These are phyloP conservation scores for Salix viminalis DNA, from an alignment of 345 rosid species.

Conservation along the genomic window DNA sequence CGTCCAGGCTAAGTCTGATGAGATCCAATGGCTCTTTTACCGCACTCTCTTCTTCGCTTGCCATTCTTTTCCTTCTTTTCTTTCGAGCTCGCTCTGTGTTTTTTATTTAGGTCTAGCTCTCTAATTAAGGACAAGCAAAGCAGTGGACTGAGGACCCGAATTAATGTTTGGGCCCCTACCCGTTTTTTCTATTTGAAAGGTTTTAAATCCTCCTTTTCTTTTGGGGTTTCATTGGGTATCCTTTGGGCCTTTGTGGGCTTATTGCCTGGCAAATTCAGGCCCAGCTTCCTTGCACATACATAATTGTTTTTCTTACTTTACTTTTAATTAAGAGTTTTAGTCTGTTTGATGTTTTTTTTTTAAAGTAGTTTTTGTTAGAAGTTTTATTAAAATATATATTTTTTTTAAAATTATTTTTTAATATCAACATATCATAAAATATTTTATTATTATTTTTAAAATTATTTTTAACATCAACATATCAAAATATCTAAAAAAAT, in stretches of 20 bases:
- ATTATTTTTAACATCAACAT: too few species aligned
- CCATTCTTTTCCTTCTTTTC: conserved; percentile 39
- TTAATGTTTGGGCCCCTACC: neutral
- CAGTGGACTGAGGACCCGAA: neutral
- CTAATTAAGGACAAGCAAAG: neutral
- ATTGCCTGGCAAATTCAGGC: neutral
- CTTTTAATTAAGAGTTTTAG: too few species aligned
- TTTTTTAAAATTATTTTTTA: too few species aligned
- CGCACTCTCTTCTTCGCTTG: conserved; percentile 88
- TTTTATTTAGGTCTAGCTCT: neutral
- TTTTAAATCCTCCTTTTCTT: too few species aligned
- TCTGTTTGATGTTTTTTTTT: too few species aligned
- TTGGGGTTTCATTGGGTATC: neutral
- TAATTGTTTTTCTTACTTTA: too few species aligned
- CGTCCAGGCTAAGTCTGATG: conserved; percentile 92
- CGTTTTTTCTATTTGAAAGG: neutral
- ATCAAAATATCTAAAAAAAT: too few species aligned
- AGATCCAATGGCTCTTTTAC: conserved; percentile 99
- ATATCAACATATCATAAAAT: too few species aligned
- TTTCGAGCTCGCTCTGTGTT: neutral
- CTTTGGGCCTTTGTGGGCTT: neutral
- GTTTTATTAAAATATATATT: too few species aligned
- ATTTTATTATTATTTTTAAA: too few species aligned
- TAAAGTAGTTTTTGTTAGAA: too few species aligned
- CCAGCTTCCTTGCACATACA: neutral